Evolutionary conservation across 108 stramenopile genomes (phyloP).

Genomic region (Parmales sp.): DNA sequence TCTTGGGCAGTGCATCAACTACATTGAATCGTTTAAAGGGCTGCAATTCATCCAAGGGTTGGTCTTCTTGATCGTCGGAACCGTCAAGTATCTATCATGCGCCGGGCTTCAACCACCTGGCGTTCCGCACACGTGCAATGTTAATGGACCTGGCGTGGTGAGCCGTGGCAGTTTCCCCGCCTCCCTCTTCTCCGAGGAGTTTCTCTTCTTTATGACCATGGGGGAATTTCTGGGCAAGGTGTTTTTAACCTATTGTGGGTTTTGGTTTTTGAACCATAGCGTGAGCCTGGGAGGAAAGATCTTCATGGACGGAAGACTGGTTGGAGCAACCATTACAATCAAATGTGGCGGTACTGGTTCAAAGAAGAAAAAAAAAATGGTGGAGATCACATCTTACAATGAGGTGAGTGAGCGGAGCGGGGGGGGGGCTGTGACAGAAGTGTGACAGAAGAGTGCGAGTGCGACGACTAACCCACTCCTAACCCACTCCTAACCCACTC

Average conservation of each 20-base stretch:
- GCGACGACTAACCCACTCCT: no score
- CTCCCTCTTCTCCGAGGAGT: not conserved
- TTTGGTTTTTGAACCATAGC: not conserved
- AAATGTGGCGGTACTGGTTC: no score
- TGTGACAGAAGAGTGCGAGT: no score
- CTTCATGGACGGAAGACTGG: not conserved
- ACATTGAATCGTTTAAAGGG: slow-evolving; percentile 1
- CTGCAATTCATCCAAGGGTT: not conserved
- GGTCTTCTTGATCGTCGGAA: not conserved
- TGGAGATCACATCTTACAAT: no score
- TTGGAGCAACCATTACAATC: no score
- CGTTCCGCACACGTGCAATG: not conserved
- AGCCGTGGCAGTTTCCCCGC: no score
- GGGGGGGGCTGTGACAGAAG: no score
- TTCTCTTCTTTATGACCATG: not conserved
- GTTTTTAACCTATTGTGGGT: not conserved
- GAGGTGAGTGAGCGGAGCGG: no score
- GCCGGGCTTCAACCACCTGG: not conserved
- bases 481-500: no score
- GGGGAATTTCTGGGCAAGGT: slow-evolving; percentile 7
- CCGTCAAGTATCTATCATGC: not conserved
- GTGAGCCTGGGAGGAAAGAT: slow-evolving; percentile 1
- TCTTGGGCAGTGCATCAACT: slow-evolving; percentile 11
- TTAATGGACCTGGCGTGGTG: not conserved
- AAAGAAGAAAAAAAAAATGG: no score